phyloP scores from a whole-genome alignment of 352 stramenopile species.

The Phytophthora sp. region DNA sequence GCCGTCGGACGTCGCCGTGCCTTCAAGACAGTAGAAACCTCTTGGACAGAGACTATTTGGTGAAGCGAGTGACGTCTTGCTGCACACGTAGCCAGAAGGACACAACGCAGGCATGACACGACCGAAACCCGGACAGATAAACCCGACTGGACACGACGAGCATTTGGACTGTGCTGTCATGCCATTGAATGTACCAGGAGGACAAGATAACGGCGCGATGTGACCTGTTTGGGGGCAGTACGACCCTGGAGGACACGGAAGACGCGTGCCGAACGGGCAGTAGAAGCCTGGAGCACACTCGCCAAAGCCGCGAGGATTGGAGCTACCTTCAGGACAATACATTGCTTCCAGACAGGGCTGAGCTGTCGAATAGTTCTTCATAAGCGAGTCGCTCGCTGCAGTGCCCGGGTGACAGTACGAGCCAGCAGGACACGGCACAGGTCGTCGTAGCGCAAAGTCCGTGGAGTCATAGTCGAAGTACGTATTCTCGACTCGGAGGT shows the following conservation, averaged over 20 bases:
- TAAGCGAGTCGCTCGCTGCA: conserved; percentile 66
- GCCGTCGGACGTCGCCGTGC: conserved; percentile 93
- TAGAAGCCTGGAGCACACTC: conserved; percentile 92
- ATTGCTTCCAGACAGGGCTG: conserved; percentile 91
- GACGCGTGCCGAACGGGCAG: conserved; percentile 88
- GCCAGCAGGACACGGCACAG: conserved; percentile 86
- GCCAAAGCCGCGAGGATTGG: conserved; percentile 79
- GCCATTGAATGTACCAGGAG: conserved; percentile 93
- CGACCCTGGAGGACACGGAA: conserved; percentile 91
- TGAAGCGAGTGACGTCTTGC: conserved; percentile 73
- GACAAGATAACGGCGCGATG: conserved; percentile 88
- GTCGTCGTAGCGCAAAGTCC: conserved; percentile 79
- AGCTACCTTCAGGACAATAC: conserved; percentile 93
- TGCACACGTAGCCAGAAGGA: conserved; percentile 93
- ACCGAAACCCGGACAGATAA: conserved; percentile 94
- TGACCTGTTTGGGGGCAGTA: conserved; percentile 91
- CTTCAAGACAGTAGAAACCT: conserved; percentile 96
- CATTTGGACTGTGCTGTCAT: conserved; percentile 93
- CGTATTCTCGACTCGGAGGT: conserved; percentile 75
- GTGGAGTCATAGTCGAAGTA: conserved; percentile 88
- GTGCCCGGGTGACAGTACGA: conserved; percentile 92
- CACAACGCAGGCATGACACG: conserved; percentile 92
- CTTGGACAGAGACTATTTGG: conserved; percentile 94
- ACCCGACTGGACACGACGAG: conserved; percentile 89
- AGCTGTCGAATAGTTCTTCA: conserved; percentile 90